Evolutionary conservation across 1,139 yeast species (phyloP).

Genomic region (Yamadazyma diospyri): DNA sequence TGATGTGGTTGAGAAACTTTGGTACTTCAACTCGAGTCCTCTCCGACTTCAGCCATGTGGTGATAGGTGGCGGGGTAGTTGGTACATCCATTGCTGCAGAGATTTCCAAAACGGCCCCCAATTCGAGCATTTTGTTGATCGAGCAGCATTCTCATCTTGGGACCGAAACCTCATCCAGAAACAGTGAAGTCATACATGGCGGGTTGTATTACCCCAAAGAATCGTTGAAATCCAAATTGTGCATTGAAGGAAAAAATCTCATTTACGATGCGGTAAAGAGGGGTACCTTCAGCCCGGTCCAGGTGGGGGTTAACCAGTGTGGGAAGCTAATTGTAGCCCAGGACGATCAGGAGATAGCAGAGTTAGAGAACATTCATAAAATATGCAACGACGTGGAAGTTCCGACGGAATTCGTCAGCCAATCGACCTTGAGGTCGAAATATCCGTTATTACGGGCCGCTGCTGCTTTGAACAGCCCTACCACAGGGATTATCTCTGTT

Average conservation of each 20-base stretch:
- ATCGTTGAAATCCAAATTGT: conserved; percentile 63
- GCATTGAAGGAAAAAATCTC: conserved; percentile 69
- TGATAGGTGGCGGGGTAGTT: conserved; percentile 86
- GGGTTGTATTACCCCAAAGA: conserved; percentile 77
- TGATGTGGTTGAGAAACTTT: too few species aligned
- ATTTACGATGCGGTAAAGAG: conserved; percentile 51
- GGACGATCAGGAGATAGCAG: conserved; percentile 56
- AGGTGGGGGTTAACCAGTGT: conserved; percentile 56
- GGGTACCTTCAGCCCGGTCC: conserved; percentile 27
- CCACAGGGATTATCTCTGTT: conserved; percentile 82
- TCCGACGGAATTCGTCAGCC: conserved; percentile 55
- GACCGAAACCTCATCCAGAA: conserved; percentile 78
- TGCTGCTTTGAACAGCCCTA: conserved; percentile 69
- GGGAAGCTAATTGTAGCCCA: conserved; percentile 94
- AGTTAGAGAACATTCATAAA: conserved; percentile 49
- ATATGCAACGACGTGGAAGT: conserved; percentile 53
- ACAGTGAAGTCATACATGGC: conserved; percentile 91
- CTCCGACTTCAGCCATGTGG: conserved; percentile 73
- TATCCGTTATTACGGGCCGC: conserved; percentile 70
- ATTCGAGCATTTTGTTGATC: conserved; percentile 54
- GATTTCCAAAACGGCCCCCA: conserved; percentile 36
- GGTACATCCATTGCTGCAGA: conserved; percentile 82
- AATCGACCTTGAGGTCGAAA: conserved; percentile 35
- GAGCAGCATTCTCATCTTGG: conserved; percentile 70
- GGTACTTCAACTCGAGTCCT: background rate